Percentiles rank a stretch among this genome's conserved stretches.
phyloP scores from a whole-genome alignment of 306 rosid genomes.

The Fagus sylvatica region DNA sequence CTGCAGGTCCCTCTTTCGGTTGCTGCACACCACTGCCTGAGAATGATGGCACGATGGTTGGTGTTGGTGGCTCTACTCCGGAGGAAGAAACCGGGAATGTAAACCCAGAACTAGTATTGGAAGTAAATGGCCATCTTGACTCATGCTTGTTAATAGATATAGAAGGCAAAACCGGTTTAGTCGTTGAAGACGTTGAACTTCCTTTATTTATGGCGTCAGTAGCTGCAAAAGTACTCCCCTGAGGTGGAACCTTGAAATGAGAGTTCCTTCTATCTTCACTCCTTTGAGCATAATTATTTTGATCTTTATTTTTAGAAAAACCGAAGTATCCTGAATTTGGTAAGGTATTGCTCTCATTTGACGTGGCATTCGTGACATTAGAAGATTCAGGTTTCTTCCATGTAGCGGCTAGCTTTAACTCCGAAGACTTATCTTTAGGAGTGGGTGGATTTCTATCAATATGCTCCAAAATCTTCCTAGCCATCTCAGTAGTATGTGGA shows the following conservation, averaged over 20 bases:
- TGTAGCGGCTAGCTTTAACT: constrained; percentile 61
- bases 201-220: constrained; percentile 29
- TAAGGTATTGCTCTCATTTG: constrained; percentile 43
- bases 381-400: constrained; percentile 64
- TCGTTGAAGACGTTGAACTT: constrained; percentile 30
- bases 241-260: constrained; percentile 35
- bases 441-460: constrained; percentile 71
- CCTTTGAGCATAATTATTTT: constrained; percentile 29
- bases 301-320: constrained; percentile 34
- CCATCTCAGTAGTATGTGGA: constrained; percentile 70
- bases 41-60: constrained; percentile 63
- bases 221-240: constrained; percentile 39
- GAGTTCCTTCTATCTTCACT: constrained; percentile 38
- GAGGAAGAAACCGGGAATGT: constrained; percentile 77
- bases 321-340: constrained; percentile 27
- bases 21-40: constrained; percentile 37
- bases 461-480: constrained; percentile 83
- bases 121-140: constrained; percentile 55
- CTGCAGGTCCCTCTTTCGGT: constrained; percentile 33
- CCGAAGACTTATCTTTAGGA: constrained; percentile 72
- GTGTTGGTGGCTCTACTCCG: constrained; percentile 77
- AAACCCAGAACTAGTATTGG: constrained; percentile 60
- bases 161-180: constrained; percentile 60
- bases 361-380: constrained; percentile 27
- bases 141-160: constrained; percentile 61